Conservation (phyloP, 169 alveolate genomes). For the Pseudocohnilembus persalinus region DNA sequence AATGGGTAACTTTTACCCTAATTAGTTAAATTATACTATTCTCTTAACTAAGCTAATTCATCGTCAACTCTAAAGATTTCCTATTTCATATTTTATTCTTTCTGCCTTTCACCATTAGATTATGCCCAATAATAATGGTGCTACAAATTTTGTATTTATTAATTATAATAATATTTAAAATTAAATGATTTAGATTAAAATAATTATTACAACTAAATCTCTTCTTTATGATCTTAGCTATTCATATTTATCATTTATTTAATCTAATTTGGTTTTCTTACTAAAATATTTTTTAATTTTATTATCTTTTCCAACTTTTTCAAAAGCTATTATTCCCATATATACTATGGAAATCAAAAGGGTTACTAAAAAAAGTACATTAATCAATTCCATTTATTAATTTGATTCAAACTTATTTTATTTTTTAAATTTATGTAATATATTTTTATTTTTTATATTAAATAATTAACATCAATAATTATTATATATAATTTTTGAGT, state of each 20-base stretch:
- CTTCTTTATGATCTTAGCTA: background rate
- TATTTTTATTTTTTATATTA: too few species aligned
- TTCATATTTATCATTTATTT: background rate
- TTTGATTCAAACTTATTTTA: too few species aligned
- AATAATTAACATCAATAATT: too few species aligned
- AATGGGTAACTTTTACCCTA: background rate
- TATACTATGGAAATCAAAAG: background rate
- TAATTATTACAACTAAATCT: background rate
- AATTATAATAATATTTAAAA: too few species aligned
- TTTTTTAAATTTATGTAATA: too few species aligned
- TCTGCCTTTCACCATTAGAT: background rate
- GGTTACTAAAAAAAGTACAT: background rate
- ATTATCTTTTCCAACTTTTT: background rate
- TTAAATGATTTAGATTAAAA: too few species aligned
- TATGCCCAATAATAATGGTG: background rate
- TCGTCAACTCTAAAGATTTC: background rate
- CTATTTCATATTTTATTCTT: background rate
- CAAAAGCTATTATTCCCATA: background rate
- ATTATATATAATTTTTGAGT: too few species aligned
- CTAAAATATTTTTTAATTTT: too few species aligned
- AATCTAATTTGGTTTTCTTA: background rate
- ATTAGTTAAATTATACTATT: too few species aligned
- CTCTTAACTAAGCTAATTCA: background rate
- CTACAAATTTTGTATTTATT: too few species aligned
- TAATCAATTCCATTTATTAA: background rate